Conservation (phyloP, 257 asterid genomes). For the Ajuga chamaepitys region DNA sequence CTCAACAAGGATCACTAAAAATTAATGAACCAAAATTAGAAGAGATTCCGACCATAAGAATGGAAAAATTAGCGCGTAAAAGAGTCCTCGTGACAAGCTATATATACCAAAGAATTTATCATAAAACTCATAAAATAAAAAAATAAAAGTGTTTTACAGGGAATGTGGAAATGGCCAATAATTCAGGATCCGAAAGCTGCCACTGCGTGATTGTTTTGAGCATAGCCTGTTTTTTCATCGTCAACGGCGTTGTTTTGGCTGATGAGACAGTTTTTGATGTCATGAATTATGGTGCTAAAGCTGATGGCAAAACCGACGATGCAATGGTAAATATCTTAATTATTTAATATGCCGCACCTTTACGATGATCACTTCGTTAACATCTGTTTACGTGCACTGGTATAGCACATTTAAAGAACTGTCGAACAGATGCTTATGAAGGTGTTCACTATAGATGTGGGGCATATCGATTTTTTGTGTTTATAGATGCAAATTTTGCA, state of each 20-base stretch:
- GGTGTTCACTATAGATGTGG: too few species aligned
- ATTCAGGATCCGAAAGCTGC: too few species aligned
- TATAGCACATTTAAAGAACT: too few species aligned
- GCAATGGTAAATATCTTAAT: constrained; percentile 36
- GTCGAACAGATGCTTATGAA: too few species aligned
- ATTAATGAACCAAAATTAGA: neutral
- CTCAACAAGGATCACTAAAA: neutral
- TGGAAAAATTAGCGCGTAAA: neutral
- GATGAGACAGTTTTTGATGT: constrained; percentile 47
- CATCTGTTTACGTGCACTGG: too few species aligned
- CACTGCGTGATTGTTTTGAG: constrained; percentile 8
- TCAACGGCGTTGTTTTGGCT: constrained; percentile 16
- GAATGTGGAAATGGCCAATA: constrained; percentile 1
- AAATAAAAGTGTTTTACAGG: neutral
- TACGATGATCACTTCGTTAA: too few species aligned
- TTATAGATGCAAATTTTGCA: too few species aligned
- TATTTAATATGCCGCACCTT: too few species aligned
- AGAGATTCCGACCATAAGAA: neutral
- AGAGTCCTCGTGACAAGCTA: too few species aligned
- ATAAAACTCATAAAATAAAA: neutral
- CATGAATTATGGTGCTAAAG: constrained; percentile 38
- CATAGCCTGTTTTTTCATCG: constrained; percentile 19
- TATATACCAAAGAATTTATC: neutral
- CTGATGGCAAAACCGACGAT: constrained; percentile 33
- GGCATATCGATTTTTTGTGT: too few species aligned